Percentiles rank a stretch among this genome's conserved stretches.
These are phyloP conservation scores for Samsoniella hepiali DNA, from an alignment of 2,329 filamentous ascomycete genomes.

Conservation along the genomic window DNA sequence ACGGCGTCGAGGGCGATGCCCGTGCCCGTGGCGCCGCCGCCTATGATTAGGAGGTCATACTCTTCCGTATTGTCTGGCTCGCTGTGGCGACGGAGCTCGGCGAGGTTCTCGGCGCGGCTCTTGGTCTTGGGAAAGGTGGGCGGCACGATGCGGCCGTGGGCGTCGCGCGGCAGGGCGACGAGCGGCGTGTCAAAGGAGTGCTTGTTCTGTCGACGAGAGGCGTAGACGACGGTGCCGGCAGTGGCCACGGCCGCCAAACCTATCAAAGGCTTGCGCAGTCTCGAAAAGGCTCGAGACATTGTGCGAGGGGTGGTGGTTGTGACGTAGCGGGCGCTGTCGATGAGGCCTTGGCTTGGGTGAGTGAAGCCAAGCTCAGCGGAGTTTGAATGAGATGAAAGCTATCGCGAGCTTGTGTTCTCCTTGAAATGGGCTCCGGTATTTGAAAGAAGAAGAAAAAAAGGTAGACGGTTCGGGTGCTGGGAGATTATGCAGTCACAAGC, in stretches of 20 bases:
- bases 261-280: constrained; percentile 35
- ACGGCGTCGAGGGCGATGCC: constrained; percentile 80
- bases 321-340: neutral
- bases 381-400: neutral
- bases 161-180: constrained; percentile 36
- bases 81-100: constrained; percentile 36
- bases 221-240: constrained; percentile 32
- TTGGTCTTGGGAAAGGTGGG: constrained; percentile 36
- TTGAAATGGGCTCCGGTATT: neutral
- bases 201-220: constrained; percentile 27
- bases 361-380: neutral
- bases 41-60: constrained; percentile 77
- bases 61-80: constrained; percentile 46
- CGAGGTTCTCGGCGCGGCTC: constrained; percentile 38
- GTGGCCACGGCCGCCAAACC: constrained; percentile 30
- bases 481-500: neutral
- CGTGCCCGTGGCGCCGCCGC: constrained; percentile 74
- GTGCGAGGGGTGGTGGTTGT: constrained; percentile 1
- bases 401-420: neutral
- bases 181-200: constrained; percentile 33
- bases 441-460: too few species aligned
- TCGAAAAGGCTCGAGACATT: constrained; percentile 37
- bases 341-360: neutral
- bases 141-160: constrained; percentile 35
- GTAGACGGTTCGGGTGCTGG: neutral